Percentiles rank a stretch among this genome's conserved stretches.
Evolutionary conservation across 192 early-diverging fungal genomes (phyloP).

Genomic region (Coemansia asiatica): DNA sequence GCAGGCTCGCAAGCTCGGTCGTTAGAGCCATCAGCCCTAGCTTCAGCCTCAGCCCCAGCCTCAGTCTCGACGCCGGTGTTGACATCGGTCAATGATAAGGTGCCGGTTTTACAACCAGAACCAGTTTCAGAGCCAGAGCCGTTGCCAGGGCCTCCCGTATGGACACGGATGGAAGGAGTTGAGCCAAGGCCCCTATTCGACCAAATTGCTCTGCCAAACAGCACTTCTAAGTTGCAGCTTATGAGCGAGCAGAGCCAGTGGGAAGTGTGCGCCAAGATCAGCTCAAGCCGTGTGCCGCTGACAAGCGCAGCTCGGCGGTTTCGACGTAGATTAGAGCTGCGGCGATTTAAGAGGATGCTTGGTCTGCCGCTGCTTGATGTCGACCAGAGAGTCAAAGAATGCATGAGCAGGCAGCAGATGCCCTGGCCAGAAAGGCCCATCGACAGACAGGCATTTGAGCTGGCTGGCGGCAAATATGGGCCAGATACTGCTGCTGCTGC

Average conservation of each 20-base stretch:
- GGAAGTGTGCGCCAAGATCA: conserved; percentile 32
- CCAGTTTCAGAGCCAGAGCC: no score
- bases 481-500: neutral
- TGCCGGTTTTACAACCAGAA: no score
- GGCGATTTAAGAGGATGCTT: conserved; percentile 62
- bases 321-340: conserved; percentile 48
- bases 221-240: neutral
- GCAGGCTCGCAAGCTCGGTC: no score
- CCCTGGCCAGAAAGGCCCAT: conserved; percentile 18
- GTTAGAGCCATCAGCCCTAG: no score
- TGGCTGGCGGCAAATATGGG: neutral
- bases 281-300: conserved; percentile 8
- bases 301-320: conserved; percentile 27
- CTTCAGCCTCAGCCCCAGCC: no score
- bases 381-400: conserved; percentile 54
- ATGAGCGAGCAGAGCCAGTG: conserved; percentile 40
- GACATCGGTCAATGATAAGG: no score
- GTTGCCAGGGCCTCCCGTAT: neutral
- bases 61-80: no score
- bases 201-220: neutral
- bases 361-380: conserved; percentile 69
- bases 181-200: conserved; percentile 15
- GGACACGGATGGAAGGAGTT: conserved; percentile 5
- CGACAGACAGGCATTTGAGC: conserved; percentile 7
- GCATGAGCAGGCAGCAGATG: conserved; percentile 22